Conservation (phyloP, 140 eudicot genomes). For the Ambrosia hybrid region DNA sequence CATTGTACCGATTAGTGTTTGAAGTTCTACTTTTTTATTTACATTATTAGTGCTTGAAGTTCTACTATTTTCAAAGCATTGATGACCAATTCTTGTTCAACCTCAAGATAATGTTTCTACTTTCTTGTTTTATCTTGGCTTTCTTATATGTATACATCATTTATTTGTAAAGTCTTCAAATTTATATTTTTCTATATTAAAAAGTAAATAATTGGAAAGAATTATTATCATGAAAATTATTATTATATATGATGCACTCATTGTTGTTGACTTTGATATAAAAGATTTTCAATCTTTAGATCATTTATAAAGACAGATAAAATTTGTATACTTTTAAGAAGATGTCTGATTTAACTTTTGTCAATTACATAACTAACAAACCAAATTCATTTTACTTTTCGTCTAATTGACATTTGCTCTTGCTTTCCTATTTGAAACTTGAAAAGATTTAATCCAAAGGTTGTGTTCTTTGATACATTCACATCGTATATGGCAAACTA, state of each 20-base stretch:
- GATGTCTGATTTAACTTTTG: not conserved
- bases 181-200: too few species aligned
- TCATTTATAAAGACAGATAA: not conserved
- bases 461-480: not conserved
- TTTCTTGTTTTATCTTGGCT: not conserved
- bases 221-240: not conserved
- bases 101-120: not conserved
- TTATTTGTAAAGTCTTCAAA: not conserved
- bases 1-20: too few species aligned
- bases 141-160: not conserved
- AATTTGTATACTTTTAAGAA: not conserved
- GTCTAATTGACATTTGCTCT: not conserved
- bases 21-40: not conserved
- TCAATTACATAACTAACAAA: not conserved
- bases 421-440: not conserved
- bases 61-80: too few species aligned
- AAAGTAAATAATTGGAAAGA: not conserved
- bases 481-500: not conserved
- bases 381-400: conserved; percentile 1
- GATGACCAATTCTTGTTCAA: not conserved
- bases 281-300: not conserved
- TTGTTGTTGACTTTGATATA: not conserved
- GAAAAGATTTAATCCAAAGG: not conserved
- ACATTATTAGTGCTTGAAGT: too few species aligned
- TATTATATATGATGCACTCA: not conserved